Evolutionary conservation across 208 protist species (phyloP).

Genomic region (Crithidia thermophila): DNA sequence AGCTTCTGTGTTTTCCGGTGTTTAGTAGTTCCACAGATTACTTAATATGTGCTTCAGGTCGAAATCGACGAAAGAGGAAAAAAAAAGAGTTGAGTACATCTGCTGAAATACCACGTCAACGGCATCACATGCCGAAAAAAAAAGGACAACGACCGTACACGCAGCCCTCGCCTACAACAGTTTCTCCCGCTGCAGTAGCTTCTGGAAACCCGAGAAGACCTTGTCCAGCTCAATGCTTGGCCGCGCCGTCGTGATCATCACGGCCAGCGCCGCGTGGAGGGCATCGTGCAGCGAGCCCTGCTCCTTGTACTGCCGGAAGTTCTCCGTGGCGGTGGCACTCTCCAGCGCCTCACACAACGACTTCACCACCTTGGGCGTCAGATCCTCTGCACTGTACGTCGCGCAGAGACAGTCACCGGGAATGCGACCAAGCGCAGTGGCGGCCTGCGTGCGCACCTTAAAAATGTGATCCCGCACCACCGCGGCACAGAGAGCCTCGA

Average conservation of each 20-base stretch:
- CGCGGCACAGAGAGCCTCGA: conserved; percentile 52
- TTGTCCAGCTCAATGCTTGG: conserved; percentile 59
- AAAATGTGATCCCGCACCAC: conserved; percentile 71
- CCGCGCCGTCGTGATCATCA: conserved; percentile 52
- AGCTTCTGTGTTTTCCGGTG: too few relatives aligned
- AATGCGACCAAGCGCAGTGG: conserved; percentile 47
- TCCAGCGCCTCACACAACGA: conserved; percentile 67
- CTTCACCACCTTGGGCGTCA: conserved; percentile 49
- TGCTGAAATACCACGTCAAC: too few relatives aligned
- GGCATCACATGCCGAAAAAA: too few relatives aligned
- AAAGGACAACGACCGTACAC: too few relatives aligned
- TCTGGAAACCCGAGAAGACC: conserved; percentile 50
- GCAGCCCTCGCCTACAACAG: too few relatives aligned
- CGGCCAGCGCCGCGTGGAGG: conserved; percentile 35
- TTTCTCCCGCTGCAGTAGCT: conserved; percentile 46
- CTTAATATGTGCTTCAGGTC: too few relatives aligned
- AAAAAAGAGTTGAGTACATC: too few relatives aligned
- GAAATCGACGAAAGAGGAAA: too few relatives aligned
- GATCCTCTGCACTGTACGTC: conserved; percentile 39
- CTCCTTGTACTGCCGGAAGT: conserved; percentile 70
- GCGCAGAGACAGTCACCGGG: conserved; percentile 30
- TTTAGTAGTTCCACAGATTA: too few relatives aligned
- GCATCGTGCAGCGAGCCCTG: conserved; percentile 55
- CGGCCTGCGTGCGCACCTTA: conserved; percentile 87
- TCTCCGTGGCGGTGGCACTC: conserved; percentile 50